Percentiles rank a stretch among this genome's conserved stretches.
Conservation (phyloP, 129 eudicot species). For the Chrysanthemum lavandulifolium region DNA sequence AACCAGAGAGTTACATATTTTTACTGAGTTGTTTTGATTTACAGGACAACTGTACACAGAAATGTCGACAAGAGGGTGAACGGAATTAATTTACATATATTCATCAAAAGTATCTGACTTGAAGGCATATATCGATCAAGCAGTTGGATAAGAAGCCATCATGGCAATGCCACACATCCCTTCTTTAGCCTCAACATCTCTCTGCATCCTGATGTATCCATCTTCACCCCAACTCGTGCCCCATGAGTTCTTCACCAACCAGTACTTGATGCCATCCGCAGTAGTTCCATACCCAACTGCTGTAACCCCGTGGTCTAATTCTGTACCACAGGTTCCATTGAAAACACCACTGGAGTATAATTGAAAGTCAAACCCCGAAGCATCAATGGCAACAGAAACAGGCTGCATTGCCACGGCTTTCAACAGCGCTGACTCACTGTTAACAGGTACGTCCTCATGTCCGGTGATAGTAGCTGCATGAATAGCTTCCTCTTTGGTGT, state of each 20-base stretch:
- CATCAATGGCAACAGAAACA: slow-evolving; percentile 12
- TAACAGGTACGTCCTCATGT: slow-evolving; percentile 55
- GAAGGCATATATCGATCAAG: background rate
- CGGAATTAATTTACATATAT: background rate
- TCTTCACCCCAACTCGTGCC: slow-evolving; percentile 17
- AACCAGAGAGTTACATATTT: background rate
- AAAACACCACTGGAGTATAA: slow-evolving; percentile 7
- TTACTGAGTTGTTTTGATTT: background rate
- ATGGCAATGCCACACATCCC: slow-evolving; percentile 26
- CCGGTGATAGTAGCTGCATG: slow-evolving; percentile 23
- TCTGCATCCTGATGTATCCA: slow-evolving; percentile 25
- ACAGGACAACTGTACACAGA: background rate
- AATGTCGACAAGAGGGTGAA: background rate
- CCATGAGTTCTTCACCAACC: slow-evolving; percentile 23
- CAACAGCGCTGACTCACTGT: slow-evolving; percentile 52
- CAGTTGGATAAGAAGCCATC: slow-evolving; percentile 20
- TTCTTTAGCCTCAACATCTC: slow-evolving; percentile 22
- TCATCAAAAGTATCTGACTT: background rate
- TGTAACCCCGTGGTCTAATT: slow-evolving; percentile 7
- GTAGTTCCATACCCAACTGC: slow-evolving; percentile 1
- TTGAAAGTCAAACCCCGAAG: slow-evolving; percentile 16
- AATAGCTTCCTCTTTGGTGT: background rate
- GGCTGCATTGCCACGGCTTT: slow-evolving; percentile 33
- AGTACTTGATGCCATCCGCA: slow-evolving; percentile 12
- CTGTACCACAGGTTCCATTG: background rate